A percentile compares a stretch with the other conserved stretches of the same genome.
These are phyloP conservation scores for Podila epigama DNA, from an alignment of 192 early-diverging fungal genomes.

Conservation along the genomic window DNA sequence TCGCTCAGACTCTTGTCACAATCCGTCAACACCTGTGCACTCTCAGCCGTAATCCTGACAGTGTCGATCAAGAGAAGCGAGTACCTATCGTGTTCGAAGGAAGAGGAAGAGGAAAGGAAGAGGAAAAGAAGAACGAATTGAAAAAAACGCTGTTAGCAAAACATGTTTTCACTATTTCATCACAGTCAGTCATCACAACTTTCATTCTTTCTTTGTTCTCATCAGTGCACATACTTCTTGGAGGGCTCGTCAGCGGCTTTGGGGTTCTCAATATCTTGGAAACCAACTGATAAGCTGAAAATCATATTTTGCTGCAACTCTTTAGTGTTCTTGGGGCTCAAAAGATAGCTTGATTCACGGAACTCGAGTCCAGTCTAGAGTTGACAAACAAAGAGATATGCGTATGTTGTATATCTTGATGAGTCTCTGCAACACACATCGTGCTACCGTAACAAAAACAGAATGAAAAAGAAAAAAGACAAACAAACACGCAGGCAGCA, in stretches of 20 bases:
- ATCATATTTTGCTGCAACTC: constrained; percentile 84
- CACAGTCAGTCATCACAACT: not conserved
- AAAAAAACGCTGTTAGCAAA: too few relatives aligned
- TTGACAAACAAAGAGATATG: too few relatives aligned
- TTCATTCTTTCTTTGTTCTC: too few relatives aligned
- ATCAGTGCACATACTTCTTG: constrained; percentile 62
- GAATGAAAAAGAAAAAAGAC: too few relatives aligned
- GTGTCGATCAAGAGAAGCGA: constrained; percentile 87
- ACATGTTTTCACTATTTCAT: too few relatives aligned
- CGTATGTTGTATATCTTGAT: too few relatives aligned
- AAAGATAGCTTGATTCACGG: constrained; percentile 80
- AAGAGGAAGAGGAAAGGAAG: not conserved
- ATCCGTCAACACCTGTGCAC: constrained; percentile 67
- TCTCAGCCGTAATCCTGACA: constrained; percentile 72
- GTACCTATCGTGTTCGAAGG: constrained; percentile 60
- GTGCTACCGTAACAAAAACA: too few relatives aligned
- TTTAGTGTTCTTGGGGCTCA: constrained; percentile 74
- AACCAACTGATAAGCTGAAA: constrained; percentile 83
- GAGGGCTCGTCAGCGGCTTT: constrained; percentile 73
- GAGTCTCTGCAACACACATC: too few relatives aligned
- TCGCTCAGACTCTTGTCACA: constrained; percentile 61
- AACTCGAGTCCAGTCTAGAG: constrained; percentile 93
- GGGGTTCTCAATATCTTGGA: constrained; percentile 83
- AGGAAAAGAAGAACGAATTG: too few relatives aligned
- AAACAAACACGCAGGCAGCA: not conserved